These are phyloP conservation scores for Mycogone perniciosa DNA, from an alignment of 2,329 filamentous ascomycete genomes.

Conservation along the genomic window DNA sequence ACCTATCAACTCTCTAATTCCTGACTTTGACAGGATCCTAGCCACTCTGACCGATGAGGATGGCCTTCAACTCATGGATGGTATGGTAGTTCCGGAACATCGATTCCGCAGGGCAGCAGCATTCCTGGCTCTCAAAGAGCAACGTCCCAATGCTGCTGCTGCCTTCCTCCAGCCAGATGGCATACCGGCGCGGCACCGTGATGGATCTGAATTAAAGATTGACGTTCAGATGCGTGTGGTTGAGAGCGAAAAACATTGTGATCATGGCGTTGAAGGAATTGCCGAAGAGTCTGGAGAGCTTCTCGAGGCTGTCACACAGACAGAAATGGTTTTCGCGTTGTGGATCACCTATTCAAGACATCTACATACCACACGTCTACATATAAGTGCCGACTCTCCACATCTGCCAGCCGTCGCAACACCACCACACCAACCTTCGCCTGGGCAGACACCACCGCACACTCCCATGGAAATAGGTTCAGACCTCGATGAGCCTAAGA, in stretches of 20 bases:
- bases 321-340: conserved; percentile 85
- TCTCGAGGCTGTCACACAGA: conserved; percentile 39
- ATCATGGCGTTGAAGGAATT: conserved; percentile 59
- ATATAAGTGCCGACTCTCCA: conserved; percentile 49
- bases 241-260: conserved; percentile 68
- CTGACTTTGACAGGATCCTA: conserved; percentile 79
- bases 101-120: conserved; percentile 87
- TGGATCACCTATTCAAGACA: conserved; percentile 98
- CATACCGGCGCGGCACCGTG: conserved; percentile 77
- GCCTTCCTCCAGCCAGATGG: conserved; percentile 81
- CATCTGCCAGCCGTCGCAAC: conserved; percentile 59
- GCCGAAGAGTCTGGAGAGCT: conserved; percentile 33
- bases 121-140: conserved; percentile 75
- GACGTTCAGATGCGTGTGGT: conserved; percentile 97
- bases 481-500: conserved; percentile 38
- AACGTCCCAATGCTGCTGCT: conserved; percentile 68
- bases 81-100: conserved; percentile 95
- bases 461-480: conserved; percentile 52
- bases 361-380: conserved; percentile 61
- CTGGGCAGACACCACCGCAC: conserved; percentile 59
- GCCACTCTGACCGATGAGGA: conserved; percentile 81
- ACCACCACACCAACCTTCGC: conserved; percentile 71
- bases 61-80: conserved; percentile 74
- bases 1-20: conserved; percentile 72
- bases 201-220: conserved; percentile 86